Base-by-base conservation (phyloP, 129 eudicot species). In the Helichrysum umbraculigerum region DNA sequence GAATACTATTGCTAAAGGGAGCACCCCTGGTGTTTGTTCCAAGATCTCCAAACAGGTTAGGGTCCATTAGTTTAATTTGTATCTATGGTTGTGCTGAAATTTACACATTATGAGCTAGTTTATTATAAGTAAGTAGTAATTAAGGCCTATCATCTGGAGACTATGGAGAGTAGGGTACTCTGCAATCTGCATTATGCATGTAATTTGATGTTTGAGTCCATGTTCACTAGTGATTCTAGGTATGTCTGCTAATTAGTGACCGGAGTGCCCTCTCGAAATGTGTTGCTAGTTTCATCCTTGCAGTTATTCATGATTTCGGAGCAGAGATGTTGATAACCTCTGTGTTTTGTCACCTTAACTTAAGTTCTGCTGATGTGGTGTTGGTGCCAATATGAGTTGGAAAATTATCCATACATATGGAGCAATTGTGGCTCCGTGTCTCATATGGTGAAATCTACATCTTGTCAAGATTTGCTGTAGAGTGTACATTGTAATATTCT, bases 41-140 rank as follows among this genome's bases (percentile, higher is more conserved):
- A 94, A 94, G 85, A 94, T 94, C 22, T 84, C 98, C 0, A 87
- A 91, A 81, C 98, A 94, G 98, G 98, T 93, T 64, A 34, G 17
- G 3, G 2, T 9, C 10, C 4, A 41, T 41, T 12, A 2, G 47
- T 16, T 66, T 56, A 11, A 22, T 12, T 41, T 50, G 0, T 57
- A 57, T 70, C 4, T 79, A 15, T 15, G 10, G 30, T 2, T 28
- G 58, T 79, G 47, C 64, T n/a, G 51, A 70, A 69, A 59, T 47
- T 33, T 20, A 70, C 14, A 20, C 21, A 30, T 7, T 60, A 33
- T 41, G 75, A 77, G 52, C 52, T 10, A 44, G 16, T 44, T 39
- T 44, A 44, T 42, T 0, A 42, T 42, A 42, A 42, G 10, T 0
- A 10, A 42, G 15, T 42, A 42, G 4, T 42, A 3, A 44, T 44